These are phyloP conservation scores for Isoetes taiwanensis DNA, from an alignment of 75 land plant species.

Conservation along the genomic window DNA sequence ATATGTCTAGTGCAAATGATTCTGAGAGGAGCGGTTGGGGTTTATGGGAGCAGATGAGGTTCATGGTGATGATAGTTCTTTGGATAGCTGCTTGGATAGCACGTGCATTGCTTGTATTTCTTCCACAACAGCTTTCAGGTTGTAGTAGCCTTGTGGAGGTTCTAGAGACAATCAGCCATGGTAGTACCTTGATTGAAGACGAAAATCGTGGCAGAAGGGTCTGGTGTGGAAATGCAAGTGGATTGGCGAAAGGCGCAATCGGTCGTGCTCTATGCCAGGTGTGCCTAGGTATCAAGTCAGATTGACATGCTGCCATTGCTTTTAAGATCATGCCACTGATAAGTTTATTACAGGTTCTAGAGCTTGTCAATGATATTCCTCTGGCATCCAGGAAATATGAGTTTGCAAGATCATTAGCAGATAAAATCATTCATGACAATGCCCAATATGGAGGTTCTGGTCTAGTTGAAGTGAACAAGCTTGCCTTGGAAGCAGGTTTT, in stretches of 20 bases:
- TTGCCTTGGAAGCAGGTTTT: slow-evolving; percentile 48
- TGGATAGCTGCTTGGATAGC: slow-evolving; percentile 18
- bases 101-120: slow-evolving; percentile 6
- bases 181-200: neutral
- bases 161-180: neutral
- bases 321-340: no score
- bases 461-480: slow-evolving; percentile 39
- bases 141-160: neutral
- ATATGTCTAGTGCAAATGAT: no score
- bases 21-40: no score
- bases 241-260: neutral
- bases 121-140: slow-evolving; percentile 4
- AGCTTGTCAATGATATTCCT: slow-evolving; percentile 45
- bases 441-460: slow-evolving; percentile 22
- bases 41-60: slow-evolving; percentile 17
- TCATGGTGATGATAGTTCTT: slow-evolving; percentile 10
- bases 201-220: neutral
- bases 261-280: slow-evolving; percentile 5
- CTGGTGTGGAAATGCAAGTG: neutral
- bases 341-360: slow-evolving; percentile 44
- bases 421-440: slow-evolving; percentile 55
- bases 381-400: slow-evolving; percentile 70
- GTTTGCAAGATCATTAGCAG: slow-evolving; percentile 52
- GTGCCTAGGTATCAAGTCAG: no score
- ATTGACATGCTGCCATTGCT: no score